Conservation (phyloP, 306 rosid species). For the Vigna angularis region DNA sequence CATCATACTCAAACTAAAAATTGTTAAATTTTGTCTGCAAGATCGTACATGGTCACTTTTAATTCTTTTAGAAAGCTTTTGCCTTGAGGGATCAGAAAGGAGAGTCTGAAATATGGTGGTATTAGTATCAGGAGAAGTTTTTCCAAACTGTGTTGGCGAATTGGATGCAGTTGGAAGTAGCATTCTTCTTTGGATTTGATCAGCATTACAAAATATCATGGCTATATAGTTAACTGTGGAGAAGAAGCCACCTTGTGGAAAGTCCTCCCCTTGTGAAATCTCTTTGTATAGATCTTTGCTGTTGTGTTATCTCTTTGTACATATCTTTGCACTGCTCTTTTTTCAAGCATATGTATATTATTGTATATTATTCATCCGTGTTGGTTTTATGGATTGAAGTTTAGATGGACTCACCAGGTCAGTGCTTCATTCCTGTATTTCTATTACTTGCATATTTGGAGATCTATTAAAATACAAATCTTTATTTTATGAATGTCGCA, state of each 20-base stretch:
- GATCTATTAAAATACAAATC: background rate
- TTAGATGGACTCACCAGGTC: too few relatives aligned
- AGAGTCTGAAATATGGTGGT: slow-evolving; percentile 5
- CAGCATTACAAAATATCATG: slow-evolving; percentile 17
- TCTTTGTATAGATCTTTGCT: slow-evolving; percentile 25
- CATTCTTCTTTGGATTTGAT: slow-evolving; percentile 24
- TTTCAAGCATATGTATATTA: slow-evolving; percentile 37
- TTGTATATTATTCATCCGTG: slow-evolving; percentile 19
- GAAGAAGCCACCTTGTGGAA: slow-evolving; percentile 23
- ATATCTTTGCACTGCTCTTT: background rate
- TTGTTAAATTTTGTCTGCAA: background rate
- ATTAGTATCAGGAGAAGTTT: background rate
- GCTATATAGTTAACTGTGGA: background rate
- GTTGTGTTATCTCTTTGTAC: slow-evolving; percentile 30
- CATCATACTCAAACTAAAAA: background rate
- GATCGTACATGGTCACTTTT: background rate
- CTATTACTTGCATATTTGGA: slow-evolving; percentile 27
- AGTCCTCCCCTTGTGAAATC: background rate
- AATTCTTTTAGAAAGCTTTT: background rate
- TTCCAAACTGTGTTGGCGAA: background rate
- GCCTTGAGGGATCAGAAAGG: background rate
- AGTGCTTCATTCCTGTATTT: slow-evolving; percentile 1
- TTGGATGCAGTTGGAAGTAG: slow-evolving; percentile 21
- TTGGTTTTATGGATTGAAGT: background rate
- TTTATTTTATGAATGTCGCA: too few relatives aligned